Evolutionary conservation across 1,284 basidiomycete species (phyloP).

Genomic region (Papiliotrema flavescens): DNA sequence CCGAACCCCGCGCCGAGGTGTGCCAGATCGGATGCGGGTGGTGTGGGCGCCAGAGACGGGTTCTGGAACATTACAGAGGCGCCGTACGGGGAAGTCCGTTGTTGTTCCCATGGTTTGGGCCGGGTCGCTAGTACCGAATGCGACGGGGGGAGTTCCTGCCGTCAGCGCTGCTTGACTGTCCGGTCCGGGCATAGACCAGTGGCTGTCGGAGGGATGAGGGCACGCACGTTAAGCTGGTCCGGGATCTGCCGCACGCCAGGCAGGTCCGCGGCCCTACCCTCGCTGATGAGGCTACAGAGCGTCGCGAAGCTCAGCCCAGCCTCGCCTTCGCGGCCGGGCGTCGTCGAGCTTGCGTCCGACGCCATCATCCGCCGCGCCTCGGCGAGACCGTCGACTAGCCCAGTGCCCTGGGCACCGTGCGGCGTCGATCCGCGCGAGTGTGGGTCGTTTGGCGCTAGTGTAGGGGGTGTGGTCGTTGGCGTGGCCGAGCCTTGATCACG

Average conservation of each 20-base stretch:
- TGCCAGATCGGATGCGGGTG: not conserved
- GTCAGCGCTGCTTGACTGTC: not conserved
- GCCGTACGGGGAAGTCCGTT: not conserved
- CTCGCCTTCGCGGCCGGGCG: conserved; percentile 2
- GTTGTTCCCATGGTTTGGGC: conserved; percentile 23
- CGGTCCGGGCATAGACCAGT: not conserved
- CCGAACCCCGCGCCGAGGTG: not conserved
- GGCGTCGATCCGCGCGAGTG: not conserved
- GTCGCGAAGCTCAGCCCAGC: conserved; percentile 25
- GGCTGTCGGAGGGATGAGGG: not conserved
- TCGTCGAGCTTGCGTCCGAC: not conserved
- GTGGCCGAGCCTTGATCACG: not conserved
- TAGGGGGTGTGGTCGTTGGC: not conserved
- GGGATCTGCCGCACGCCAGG: conserved; percentile 23
- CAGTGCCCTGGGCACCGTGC: not conserved
- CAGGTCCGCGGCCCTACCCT: conserved; percentile 33
- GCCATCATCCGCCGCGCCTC: conserved; percentile 27
- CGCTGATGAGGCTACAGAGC: conserved; percentile 26
- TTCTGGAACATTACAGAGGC: not conserved
- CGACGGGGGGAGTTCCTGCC: not conserved
- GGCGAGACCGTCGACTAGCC: conserved; percentile 12
- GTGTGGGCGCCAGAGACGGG: not conserved
- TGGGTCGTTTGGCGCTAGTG: not conserved
- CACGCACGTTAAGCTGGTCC: conserved; percentile 31
- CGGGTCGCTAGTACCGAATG: conserved; percentile 6